Base-by-base conservation (phyloP, 345 rosid species). In the Aquilaria yunnanensis region DNA sequence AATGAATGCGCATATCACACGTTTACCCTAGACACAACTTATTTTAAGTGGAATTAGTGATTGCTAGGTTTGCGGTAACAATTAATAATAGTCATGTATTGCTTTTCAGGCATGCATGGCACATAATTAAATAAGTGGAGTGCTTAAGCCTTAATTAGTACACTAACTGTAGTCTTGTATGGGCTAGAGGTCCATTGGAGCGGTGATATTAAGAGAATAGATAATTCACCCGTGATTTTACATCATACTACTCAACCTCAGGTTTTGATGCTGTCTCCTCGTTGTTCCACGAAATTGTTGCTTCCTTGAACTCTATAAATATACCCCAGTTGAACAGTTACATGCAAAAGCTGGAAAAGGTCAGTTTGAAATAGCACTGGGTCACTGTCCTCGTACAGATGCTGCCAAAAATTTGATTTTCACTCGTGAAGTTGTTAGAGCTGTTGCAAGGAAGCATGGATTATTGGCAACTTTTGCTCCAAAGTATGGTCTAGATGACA, bases 261-360 rank as follows among this genome's bases (percentile, higher is more conserved):
- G 86, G 80, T 57, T 93, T 74, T 63, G 93, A 93, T 79, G 86
- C 83, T 47, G 77, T 62, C 62, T 75, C 93, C 60, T 76, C 81
- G 0, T 56, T 93, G 43, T 81, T 93, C 62, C 91, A 82, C 56
- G 97, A 90, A 41, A 63, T 90, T 41, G 67, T 80, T 69, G 72
- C 80, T 41, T 77, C 89, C 14, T 85, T 93, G 8, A 71, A 79
- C 31, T 83, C 94, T 71, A 67, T 93, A 62, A 78, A 90, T 73
- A 81, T 93, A 16, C 16, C 63, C 13, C 60, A 10, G 90, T 93
- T 66, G 98, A 53, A 51, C 56, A 93, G 98, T 63, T 93, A 57
- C 98, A 90, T 72, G 80, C 88, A 29, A 97, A 93, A 82, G 77
- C 92, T 66, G 98, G 94, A 65, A 85, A 84, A 74, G 98, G 98